Percentiles rank a stretch among this genome's conserved stretches.
Evolutionary conservation across 371 early-diverging fungal species (phyloP).

Genomic region (Dinochytrium kinnereticum): DNA sequence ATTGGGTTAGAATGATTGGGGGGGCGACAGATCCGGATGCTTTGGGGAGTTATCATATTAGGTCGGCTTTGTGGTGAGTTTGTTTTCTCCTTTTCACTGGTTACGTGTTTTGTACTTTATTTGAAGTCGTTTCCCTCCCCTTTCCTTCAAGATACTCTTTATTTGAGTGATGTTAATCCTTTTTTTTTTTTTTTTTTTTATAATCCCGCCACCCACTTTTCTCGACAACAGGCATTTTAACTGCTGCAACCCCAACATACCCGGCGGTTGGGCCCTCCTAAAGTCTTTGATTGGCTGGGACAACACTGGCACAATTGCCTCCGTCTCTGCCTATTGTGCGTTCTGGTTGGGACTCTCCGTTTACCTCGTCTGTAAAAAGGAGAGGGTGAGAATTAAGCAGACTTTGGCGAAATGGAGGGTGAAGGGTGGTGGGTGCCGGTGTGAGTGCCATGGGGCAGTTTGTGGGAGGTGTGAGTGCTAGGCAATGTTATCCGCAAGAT

Average conservation of each 20-base stretch:
- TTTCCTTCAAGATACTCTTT: too few species aligned
- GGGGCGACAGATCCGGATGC: conserved; percentile 13
- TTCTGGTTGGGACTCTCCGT: conserved; percentile 65
- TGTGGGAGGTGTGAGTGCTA: too few species aligned
- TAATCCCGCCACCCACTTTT: too few species aligned
- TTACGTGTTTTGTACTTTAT: background rate
- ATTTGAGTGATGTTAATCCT: too few species aligned
- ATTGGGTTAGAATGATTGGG: conserved; percentile 9
- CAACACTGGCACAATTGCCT: conserved; percentile 73
- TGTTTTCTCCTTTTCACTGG: background rate
- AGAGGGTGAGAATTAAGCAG: background rate
- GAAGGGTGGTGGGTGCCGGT: background rate
- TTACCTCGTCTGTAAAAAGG: conserved; percentile 1
- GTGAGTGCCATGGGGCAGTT: too few species aligned
- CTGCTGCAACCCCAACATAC: conserved; percentile 55
- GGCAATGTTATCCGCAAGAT: too few species aligned
- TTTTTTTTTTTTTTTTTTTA: background rate
- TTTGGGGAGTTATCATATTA: background rate
- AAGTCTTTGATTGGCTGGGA: conserved; percentile 82
- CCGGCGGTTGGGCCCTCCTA: conserved; percentile 73
- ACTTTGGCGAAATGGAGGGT: background rate
- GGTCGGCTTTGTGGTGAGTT: conserved; percentile 4
- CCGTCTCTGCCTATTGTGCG: conserved; percentile 70
- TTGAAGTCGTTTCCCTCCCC: background rate
- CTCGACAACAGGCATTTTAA: conserved; percentile 47